Evolutionary conservation across 2,329 filamentous ascomycete genomes (phyloP), one percentile per base, ranked within the genome.

Genomic region (Stylonectria norvegica): DNA sequence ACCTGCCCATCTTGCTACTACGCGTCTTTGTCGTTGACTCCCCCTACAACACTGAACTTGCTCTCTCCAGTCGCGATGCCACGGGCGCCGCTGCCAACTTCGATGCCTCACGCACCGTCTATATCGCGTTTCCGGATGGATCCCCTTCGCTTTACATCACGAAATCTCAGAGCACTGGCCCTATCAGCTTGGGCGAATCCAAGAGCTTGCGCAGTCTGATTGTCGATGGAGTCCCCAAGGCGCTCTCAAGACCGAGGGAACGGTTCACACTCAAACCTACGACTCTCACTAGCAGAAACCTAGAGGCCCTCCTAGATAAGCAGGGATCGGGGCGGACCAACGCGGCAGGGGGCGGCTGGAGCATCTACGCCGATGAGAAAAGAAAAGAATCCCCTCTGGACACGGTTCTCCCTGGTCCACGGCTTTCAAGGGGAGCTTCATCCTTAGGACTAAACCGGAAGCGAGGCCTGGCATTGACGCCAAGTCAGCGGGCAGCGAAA

Each of bases 11-110:
- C 4, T 75, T 86, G 1, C 71, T 93, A 18, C 67, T 94, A n/a
- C 81, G 88, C 36, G 81, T 94, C 32, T 86, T 89, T 55, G 78
- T 90, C 43, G 70, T 89, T 47, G 85, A 93, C 60, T 87, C 86
- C 1, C 88, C 88, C 0, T 95, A 94, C 61, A 85, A 84, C 51
- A 79, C 78, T 12, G 67, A 69, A 25, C 65, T 78, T 12, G 73
- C 76, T 2, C 61, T 75, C 36, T 58, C 61, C 7, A 52, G 49
- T 17, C 41, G 52, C 11, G 50, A 60, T 10, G 45, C 44, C 52
- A 66, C 64, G 28, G 60, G 59, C 7, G 45, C 55, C 4, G 53
- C 62, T 12, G 59, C 73, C 34, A 72, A 71, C 43, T 73, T 78
- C n/a, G 82, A 88, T 48, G 70, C 78, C 2, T 82, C 82, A 10